Conservation (phyloP, 495 filamentous ascomycete species). For the Opeltia flavorubescens region DNA sequence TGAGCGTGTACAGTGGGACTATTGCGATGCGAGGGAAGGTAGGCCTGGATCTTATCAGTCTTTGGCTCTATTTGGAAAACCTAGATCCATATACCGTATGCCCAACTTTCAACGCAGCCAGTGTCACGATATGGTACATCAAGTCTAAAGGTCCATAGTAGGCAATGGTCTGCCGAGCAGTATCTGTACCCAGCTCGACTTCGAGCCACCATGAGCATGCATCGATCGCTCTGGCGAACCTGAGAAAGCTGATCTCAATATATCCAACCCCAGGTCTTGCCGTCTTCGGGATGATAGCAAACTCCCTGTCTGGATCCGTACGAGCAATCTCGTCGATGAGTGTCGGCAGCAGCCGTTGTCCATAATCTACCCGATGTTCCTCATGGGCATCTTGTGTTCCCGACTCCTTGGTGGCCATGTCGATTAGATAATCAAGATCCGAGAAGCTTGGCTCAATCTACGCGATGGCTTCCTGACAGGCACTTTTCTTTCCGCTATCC, state of each 20-base stretch:
- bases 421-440: no score
- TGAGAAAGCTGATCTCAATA: conserved; percentile 15
- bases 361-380: no score
- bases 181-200: conserved; percentile 17
- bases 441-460: no score
- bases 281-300: conserved; percentile 28
- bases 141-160: conserved; percentile 27
- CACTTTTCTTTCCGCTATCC: no score
- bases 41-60: conserved; percentile 12
- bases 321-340: conserved; percentile 34
- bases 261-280: conserved; percentile 15
- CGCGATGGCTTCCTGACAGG: no score
- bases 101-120: conserved; percentile 23
- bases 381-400: no score
- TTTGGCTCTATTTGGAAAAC: neutral
- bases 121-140: conserved; percentile 23
- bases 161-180: conserved; percentile 18
- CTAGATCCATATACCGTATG: conserved; percentile 14
- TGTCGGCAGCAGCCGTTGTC: neutral
- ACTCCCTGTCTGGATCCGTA: conserved; percentile 25
- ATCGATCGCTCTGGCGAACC: conserved; percentile 27
- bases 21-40: conserved; percentile 28
- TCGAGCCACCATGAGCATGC: conserved; percentile 25
- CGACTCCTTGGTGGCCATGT: no score
- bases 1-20: conserved; percentile 23